Conservation (phyloP, 2,329 filamentous ascomycete genomes). For the Monilinia fructigena region DNA sequence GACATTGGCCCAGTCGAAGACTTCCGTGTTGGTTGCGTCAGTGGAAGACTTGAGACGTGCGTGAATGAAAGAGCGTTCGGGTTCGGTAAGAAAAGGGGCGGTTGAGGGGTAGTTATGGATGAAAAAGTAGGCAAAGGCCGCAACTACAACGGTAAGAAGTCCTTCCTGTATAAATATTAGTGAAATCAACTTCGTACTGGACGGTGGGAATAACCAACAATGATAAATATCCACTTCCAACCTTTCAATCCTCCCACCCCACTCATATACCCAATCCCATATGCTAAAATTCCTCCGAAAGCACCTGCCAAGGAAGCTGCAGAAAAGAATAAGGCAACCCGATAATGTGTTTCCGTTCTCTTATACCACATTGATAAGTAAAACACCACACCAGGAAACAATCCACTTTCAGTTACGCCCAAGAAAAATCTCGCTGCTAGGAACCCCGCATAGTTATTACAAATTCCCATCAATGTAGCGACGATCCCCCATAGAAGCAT, state of each 20-base stretch:
- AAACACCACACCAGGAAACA: constrained; percentile 54
- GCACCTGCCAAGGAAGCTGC: constrained; percentile 55
- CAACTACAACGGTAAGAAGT: constrained; percentile 53
- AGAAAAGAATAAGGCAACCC: constrained; percentile 56
- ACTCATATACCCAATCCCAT: constrained; percentile 54
- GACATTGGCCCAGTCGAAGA: constrained; percentile 68
- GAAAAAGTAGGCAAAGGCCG: constrained; percentile 54
- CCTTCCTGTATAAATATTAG: constrained; percentile 47
- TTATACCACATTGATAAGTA: constrained; percentile 54
- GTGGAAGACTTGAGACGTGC: constrained; percentile 64
- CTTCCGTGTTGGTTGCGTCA: constrained; percentile 67
- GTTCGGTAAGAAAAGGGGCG: constrained; percentile 55
- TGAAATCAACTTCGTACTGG: background rate
- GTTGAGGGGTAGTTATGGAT: constrained; percentile 65
- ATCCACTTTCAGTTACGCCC: constrained; percentile 54
- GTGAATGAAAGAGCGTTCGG: constrained; percentile 45
- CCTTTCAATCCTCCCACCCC: constrained; percentile 53
- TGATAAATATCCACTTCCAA: constrained; percentile 61
- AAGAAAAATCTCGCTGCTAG: constrained; percentile 55
- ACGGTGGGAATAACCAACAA: constrained; percentile 43
- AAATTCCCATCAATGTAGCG: constrained; percentile 51
- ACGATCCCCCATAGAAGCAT: constrained; percentile 57
- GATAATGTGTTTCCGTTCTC: constrained; percentile 53
- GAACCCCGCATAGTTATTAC: constrained; percentile 52
- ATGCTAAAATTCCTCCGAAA: constrained; percentile 57